Conservation (phyloP, 1,284 basidiomycete species). For the Tylopilus sp. region DNA sequence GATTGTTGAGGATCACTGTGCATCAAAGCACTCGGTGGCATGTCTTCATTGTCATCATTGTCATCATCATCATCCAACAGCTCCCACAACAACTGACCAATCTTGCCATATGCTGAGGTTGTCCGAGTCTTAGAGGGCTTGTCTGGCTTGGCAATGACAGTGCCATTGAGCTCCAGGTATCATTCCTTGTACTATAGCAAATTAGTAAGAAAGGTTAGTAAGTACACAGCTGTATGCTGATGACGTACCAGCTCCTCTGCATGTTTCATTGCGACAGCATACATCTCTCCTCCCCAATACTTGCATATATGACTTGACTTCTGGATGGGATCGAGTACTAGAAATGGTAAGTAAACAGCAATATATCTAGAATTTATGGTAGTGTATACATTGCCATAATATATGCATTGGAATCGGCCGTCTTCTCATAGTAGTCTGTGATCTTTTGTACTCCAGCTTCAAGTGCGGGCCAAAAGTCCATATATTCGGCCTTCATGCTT, state of each 20-base stretch:
- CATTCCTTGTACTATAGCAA: background rate
- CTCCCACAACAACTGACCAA: background rate
- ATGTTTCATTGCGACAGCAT: background rate
- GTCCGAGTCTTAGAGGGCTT: background rate
- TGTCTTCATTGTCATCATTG: no score
- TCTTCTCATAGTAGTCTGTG: slow-evolving; percentile 29
- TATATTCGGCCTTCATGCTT: slow-evolving; percentile 9
- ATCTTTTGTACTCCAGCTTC: slow-evolving; percentile 26
- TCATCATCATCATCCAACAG: background rate
- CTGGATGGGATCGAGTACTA: background rate
- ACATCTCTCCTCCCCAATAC: background rate
- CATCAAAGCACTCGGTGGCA: no score
- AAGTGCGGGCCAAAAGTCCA: slow-evolving; percentile 18
- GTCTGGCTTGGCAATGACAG: background rate
- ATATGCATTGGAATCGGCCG: slow-evolving; percentile 3
- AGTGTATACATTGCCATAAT: slow-evolving; percentile 21
- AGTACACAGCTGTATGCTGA: no score
- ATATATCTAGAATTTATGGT: background rate
- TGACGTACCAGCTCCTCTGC: background rate
- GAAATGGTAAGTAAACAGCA: background rate
- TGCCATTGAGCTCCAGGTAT: background rate
- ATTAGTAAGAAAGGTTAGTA: no score
- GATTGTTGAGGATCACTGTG: no score
- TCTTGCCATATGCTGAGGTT: background rate
- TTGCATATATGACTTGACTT: slow-evolving; percentile 13